These are phyloP conservation scores for Handroanthus guayacan DNA, from an alignment of 257 asterid species.

Conservation along the genomic window DNA sequence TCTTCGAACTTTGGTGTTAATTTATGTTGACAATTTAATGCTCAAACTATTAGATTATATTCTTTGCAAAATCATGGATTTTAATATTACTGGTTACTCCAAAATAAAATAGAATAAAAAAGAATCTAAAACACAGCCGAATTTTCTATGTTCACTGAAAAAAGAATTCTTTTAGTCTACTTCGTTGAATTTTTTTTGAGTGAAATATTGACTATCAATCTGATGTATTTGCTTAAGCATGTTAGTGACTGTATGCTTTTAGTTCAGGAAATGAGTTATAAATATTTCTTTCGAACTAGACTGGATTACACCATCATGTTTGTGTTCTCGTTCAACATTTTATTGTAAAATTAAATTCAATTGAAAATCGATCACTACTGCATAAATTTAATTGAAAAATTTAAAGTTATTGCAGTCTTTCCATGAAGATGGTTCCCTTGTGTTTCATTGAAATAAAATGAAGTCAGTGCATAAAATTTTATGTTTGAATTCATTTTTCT, in stretches of 20 bases:
- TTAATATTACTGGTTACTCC: constrained; percentile 29
- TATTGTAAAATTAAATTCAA: no score
- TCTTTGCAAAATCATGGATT: constrained; percentile 27
- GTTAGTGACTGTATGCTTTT: not conserved
- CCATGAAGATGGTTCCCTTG: not conserved
- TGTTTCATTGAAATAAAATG: not conserved
- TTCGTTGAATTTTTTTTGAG: constrained; percentile 1
- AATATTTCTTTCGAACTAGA: not conserved
- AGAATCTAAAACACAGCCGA: not conserved
- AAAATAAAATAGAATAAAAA: no score
- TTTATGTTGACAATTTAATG: not conserved
- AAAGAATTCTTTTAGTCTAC: constrained; percentile 2
- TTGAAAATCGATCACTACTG: no score
- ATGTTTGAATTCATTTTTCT: constrained; percentile 7
- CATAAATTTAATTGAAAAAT: no score
- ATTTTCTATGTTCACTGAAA: constrained; percentile 21
- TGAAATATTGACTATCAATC: not conserved
- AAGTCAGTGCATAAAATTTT: no score
- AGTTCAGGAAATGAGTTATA: not conserved
- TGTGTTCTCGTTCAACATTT: constrained; percentile 14
- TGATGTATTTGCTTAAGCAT: not conserved
- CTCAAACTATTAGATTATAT: not conserved
- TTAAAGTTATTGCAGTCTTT: no score
- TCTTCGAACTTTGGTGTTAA: constrained; percentile 21
- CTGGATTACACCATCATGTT: not conserved